Percentiles rank a stretch among this genome's conserved stretches.
Conservation (phyloP, 176 grass and related monocot genomes). For the Triticum monococcum region DNA sequence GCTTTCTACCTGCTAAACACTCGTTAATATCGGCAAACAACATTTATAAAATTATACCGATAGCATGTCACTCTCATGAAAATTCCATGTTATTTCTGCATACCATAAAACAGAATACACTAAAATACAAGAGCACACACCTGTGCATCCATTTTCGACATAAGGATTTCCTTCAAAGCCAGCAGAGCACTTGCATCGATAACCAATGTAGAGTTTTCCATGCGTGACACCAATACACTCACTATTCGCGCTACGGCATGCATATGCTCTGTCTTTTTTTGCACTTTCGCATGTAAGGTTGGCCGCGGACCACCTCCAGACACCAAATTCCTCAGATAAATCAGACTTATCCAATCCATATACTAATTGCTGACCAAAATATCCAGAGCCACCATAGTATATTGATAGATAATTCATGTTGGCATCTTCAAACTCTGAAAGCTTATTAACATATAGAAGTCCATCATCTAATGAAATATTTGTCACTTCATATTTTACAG, state of each 20-base stretch:
- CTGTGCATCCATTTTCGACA: conserved; percentile 38
- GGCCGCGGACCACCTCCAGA: conserved; percentile 25
- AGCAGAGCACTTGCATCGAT: conserved; percentile 43
- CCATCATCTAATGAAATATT: conserved; percentile 39
- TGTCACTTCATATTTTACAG: conserved; percentile 37
- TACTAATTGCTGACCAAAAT: conserved; percentile 36
- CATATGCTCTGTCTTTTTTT: neutral
- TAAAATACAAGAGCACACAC: conserved; percentile 9
- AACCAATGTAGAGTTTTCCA: conserved; percentile 25
- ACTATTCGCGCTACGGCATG: conserved; percentile 34
- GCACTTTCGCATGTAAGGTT: conserved; percentile 34
- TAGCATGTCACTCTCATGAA: neutral
- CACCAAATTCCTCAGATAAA: conserved; percentile 26
- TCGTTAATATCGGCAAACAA: neutral
- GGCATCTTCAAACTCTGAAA: conserved; percentile 21
- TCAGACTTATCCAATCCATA: conserved; percentile 32
- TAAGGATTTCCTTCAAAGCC: conserved; percentile 53
- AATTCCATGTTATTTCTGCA: neutral
- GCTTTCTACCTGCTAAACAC: neutral
- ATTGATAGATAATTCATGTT: conserved; percentile 30
- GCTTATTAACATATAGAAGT: conserved; percentile 32
- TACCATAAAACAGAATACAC: neutral
- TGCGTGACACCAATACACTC: conserved; percentile 30
- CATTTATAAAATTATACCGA: neutral
- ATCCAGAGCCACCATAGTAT: conserved; percentile 36